These are phyloP conservation scores for Podospora pseudocomata DNA, from an alignment of 495 filamentous ascomycete species.

Conservation along the genomic window DNA sequence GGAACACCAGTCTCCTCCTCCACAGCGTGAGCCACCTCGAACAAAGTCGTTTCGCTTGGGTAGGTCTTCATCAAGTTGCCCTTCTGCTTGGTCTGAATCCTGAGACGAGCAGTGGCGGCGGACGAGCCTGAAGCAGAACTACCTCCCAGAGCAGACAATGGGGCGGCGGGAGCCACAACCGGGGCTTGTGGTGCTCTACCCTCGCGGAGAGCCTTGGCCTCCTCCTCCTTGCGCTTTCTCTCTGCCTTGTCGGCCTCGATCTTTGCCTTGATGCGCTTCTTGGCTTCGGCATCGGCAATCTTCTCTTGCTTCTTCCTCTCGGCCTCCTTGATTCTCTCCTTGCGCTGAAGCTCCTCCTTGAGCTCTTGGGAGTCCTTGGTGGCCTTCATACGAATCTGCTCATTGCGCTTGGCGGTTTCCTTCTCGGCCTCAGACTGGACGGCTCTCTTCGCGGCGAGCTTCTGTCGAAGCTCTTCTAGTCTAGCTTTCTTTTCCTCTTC, in stretches of 20 bases:
- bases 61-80: constrained; percentile 81
- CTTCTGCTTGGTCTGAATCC: constrained; percentile 65
- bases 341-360: constrained; percentile 79
- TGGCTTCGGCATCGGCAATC: constrained; percentile 78
- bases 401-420: constrained; percentile 82
- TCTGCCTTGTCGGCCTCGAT: constrained; percentile 90
- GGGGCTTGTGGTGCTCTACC: constrained; percentile 58
- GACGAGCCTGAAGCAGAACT: constrained; percentile 35
- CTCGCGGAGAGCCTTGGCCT: constrained; percentile 77
- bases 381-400: constrained; percentile 86
- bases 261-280: constrained; percentile 81
- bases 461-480: constrained; percentile 69
- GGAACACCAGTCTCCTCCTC: constrained; percentile 53
- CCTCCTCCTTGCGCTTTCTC: constrained; percentile 74
- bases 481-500: constrained; percentile 84
- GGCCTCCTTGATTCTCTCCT: constrained; percentile 87
- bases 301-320: constrained; percentile 82
- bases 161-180: constrained; percentile 30
- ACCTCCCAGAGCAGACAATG: constrained; percentile 34
- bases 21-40: constrained; percentile 81
- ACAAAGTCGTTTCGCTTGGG: constrained; percentile 81
- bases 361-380: constrained; percentile 72
- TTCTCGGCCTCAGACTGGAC: constrained; percentile 71
- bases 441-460: constrained; percentile 68
- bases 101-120: constrained; percentile 64